phyloP scores from a whole-genome alignment of 2,329 filamentous ascomycete species.

The Talaromyces marneffei region DNA sequence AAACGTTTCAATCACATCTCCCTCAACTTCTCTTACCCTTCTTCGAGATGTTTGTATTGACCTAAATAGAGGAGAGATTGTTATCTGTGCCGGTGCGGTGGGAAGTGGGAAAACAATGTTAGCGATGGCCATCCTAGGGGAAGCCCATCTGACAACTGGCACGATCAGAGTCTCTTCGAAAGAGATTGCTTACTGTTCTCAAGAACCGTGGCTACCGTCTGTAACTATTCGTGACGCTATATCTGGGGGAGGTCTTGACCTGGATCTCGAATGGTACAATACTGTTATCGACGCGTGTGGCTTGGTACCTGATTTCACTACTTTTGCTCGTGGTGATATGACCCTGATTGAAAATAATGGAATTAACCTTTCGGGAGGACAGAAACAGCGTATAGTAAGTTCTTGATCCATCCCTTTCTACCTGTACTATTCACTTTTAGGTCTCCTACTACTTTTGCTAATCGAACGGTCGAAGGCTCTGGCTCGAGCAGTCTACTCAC shows the following conservation, averaged over 20 bases:
- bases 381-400: constrained; percentile 21
- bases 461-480: constrained; percentile 1
- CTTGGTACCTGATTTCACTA: constrained; percentile 6
- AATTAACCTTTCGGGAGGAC: constrained; percentile 42
- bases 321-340: constrained; percentile 31
- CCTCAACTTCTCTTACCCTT: neutral
- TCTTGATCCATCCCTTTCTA: neutral
- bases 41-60: neutral
- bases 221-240: constrained; percentile 16
- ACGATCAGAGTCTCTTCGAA: constrained; percentile 15
- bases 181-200: constrained; percentile 18
- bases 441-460: neutral
- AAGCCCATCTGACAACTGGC: constrained; percentile 16
- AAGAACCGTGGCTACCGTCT: constrained; percentile 21
- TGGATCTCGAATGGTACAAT: constrained; percentile 8
- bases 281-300: constrained; percentile 5
- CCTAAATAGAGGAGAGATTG: neutral
- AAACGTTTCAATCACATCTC: neutral
- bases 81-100: neutral
- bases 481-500: constrained; percentile 8
- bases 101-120: constrained; percentile 12
- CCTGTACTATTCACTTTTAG: neutral
- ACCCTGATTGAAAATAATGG: constrained; percentile 43
- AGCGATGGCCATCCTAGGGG: constrained; percentile 11
- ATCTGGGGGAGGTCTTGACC: neutral